Percentiles rank a stretch among this genome's conserved stretches.
Conservation (phyloP, 768 basidiomycete species). For the Mycena alexandri region DNA sequence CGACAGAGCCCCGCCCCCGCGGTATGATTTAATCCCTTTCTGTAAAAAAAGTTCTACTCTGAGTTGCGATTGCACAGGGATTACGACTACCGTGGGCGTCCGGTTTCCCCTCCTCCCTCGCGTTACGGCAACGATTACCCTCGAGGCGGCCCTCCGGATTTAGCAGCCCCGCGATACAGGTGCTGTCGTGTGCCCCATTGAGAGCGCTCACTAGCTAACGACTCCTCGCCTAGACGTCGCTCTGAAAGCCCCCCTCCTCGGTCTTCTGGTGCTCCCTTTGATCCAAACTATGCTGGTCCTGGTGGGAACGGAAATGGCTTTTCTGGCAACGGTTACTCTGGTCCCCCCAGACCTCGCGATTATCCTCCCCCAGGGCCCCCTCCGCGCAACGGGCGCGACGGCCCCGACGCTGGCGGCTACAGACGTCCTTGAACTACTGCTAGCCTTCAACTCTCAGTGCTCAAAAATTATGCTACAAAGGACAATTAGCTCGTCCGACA, state of each 20-base stretch:
- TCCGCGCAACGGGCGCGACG: conserved; percentile 61
- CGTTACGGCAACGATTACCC: conserved; percentile 64
- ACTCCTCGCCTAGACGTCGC: conserved; percentile 63
- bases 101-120: conserved; percentile 64
- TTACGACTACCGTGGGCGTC: conserved; percentile 70
- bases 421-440: conserved; percentile 50
- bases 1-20: conserved; percentile 65
- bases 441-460: not conserved
- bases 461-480: conserved; percentile 20
- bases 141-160: conserved; percentile 59
- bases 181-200: conserved; percentile 36
- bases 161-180: conserved; percentile 62
- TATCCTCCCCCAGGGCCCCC: conserved; percentile 49
- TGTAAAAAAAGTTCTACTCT: conserved; percentile 9
- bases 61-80: conserved; percentile 55
- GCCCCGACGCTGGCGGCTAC: conserved; percentile 51
- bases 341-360: conserved; percentile 46
- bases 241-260: conserved; percentile 78
- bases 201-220: conserved; percentile 13
- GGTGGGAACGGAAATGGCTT: conserved; percentile 47
- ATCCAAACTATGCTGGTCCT: conserved; percentile 58
- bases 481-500: conserved; percentile 13
- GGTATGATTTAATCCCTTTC: conserved; percentile 58
- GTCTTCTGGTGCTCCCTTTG: conserved; percentile 61
- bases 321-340: conserved; percentile 65